Evolutionary conservation across 2,329 filamentous ascomycete genomes (phyloP), one percentile per base, ranked within the genome.

Genomic region (Coccinonectria pachysandricola): DNA sequence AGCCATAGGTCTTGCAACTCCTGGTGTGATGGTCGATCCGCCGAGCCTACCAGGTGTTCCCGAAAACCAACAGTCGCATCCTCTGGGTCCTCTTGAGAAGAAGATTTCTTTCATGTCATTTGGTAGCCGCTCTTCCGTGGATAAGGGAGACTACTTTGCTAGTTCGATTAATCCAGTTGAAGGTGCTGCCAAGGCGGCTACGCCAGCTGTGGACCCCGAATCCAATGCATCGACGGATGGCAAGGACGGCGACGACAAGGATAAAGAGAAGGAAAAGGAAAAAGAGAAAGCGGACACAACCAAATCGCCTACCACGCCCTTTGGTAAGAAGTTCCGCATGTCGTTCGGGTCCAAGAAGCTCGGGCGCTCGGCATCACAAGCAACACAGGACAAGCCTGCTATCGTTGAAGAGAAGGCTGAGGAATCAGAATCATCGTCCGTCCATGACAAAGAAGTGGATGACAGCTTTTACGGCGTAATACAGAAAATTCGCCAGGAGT

Each of bases 261-360:
- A 75, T 46, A 71, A 73, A 39, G 61, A 60, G 1, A 64, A 62
- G 31, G 58, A 64, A 0, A 60, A 57, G 33, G 54, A 56, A 4
- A 60, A 58, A 38, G 57, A 61, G 4, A 64, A 62, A 40, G 52
- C 60, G 15, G 57, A 62, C 12, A 77, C 65, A 29, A 58, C 63
- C 8, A 81, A 82, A 42, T 59, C 64, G 3, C 60, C 61, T 4
- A 60, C 64, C 29, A 77, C 70, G 3, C 62, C 84, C 5, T 92
- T 93, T 50, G 75, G 80, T 21, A 91, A 87, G 59, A 91, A 88
- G 57, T 87, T 93, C 53, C 75, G 80, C 24, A 79, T 83, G 72
- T 75, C 78, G 1, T 86, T 88, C 46, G 77, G 79, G 40, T 79
- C 78, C 45, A 95, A 92, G 62, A 94, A 93, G 55, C 65, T 88